These are phyloP conservation scores for Hygrocybe punicea DNA, from an alignment of 768 basidiomycete species.

Conservation along the genomic window DNA sequence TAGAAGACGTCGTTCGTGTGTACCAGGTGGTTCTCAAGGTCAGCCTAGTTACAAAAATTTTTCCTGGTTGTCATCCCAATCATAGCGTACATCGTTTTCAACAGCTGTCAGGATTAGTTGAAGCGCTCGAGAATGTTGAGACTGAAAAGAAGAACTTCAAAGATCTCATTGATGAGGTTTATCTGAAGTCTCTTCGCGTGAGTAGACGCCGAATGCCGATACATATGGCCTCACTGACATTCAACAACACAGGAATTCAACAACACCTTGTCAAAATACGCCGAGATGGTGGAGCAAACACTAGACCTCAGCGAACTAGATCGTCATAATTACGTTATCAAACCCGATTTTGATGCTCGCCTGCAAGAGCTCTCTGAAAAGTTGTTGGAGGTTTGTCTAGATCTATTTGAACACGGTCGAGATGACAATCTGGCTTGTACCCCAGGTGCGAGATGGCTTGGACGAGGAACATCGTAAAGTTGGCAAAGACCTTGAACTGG, in stretches of 20 bases:
- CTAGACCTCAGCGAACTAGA: conserved; percentile 86
- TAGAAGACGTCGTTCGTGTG: conserved; percentile 94
- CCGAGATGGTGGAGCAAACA: conserved; percentile 94
- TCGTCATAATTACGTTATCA: conserved; percentile 85
- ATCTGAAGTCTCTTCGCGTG: conserved; percentile 61
- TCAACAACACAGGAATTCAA: conserved; percentile 52
- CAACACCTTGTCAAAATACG: conserved; percentile 67
- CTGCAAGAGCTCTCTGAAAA: conserved; percentile 66
- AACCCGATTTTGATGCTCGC: conserved; percentile 81
- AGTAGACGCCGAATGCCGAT: conserved; percentile 8
- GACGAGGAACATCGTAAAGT: conserved; percentile 76
- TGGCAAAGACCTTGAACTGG: conserved; percentile 69
- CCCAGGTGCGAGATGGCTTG: conserved; percentile 67
- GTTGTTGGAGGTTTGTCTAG: conserved; percentile 50
- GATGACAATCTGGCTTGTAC: background rate
- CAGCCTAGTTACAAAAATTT: conserved; percentile 4
- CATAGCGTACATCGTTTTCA: background rate
- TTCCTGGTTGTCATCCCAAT: background rate
- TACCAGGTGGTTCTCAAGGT: conserved; percentile 92
- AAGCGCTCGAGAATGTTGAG: conserved; percentile 51
- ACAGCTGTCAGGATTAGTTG: conserved; percentile 77
- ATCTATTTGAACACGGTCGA: background rate
- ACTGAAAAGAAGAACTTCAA: conserved; percentile 44
- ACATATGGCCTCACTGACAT: background rate
- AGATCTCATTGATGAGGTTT: conserved; percentile 63